Evolutionary conservation across 768 basidiomycete genomes (phyloP).

Genomic region (Pleurotus citrinopileatus): DNA sequence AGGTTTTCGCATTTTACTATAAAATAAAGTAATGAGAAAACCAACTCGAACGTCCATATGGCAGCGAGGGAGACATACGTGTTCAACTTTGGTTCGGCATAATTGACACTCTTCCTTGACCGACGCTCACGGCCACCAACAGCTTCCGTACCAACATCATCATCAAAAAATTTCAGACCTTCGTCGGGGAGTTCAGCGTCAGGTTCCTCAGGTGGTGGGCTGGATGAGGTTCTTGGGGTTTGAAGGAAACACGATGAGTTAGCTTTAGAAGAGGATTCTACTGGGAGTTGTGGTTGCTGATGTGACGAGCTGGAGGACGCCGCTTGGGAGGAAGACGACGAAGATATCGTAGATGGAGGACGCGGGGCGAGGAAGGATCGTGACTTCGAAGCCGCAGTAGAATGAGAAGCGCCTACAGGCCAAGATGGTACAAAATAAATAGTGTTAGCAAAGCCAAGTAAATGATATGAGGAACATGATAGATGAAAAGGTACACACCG

Average conservation of each 20-base stretch:
- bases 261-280: neutral
- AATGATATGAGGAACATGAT: neutral
- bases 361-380: constrained; percentile 11
- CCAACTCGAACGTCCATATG: constrained; percentile 11
- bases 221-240: constrained; percentile 49
- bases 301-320: neutral
- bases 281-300: neutral
- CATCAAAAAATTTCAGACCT: neutral
- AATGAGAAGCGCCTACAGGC: neutral
- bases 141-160: constrained; percentile 14
- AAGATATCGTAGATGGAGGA: constrained; percentile 1
- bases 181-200: constrained; percentile 25
- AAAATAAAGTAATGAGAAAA: neutral
- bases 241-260: constrained; percentile 24
- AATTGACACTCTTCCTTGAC: constrained; percentile 78
- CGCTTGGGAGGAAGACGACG: constrained; percentile 3
- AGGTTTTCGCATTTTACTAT: constrained; percentile 88
- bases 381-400: neutral
- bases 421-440: neutral
- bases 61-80: constrained; percentile 51
- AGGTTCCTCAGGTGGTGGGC: constrained; percentile 33
- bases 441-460: neutral
- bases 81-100: constrained; percentile 85
- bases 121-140: constrained; percentile 52
- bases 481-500: constrained; percentile 14